Percentiles rank a stretch among this genome's conserved stretches.
These are phyloP conservation scores for Oryza punctata DNA, from an alignment of 176 grass and related monocot species.

Conservation along the genomic window DNA sequence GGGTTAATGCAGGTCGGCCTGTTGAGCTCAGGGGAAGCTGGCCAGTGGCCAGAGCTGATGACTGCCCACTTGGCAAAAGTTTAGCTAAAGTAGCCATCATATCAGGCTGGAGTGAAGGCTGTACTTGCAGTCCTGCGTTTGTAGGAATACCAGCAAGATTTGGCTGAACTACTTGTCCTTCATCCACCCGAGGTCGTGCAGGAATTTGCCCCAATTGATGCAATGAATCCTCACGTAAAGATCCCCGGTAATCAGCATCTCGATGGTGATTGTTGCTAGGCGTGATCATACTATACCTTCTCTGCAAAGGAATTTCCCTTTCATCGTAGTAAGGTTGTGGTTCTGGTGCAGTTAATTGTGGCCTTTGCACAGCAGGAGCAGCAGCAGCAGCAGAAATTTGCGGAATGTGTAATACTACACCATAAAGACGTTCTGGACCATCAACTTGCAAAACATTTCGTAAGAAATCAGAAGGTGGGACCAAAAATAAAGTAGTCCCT, in stretches of 20 bases:
- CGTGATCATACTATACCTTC: constrained; percentile 41
- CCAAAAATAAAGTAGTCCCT: constrained; percentile 79
- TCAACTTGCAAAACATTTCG: constrained; percentile 74
- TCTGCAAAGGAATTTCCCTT: constrained; percentile 44
- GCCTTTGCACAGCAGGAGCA: constrained; percentile 35
- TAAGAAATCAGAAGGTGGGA: constrained; percentile 87
- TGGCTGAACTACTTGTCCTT: constrained; percentile 41
- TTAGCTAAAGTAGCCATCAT: constrained; percentile 78
- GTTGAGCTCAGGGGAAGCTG: constrained; percentile 45
- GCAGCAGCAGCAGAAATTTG: constrained; percentile 55
- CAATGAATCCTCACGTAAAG: constrained; percentile 36
- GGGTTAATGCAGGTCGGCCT: constrained; percentile 10
- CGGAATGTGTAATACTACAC: constrained; percentile 76
- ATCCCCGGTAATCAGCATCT: constrained; percentile 44
- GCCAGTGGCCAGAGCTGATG: constrained; percentile 40
- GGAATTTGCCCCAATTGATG: constrained; percentile 35
- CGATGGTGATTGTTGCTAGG: constrained; percentile 28
- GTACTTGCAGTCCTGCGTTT: constrained; percentile 46
- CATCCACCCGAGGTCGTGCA: constrained; percentile 40
- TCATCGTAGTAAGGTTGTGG: constrained; percentile 51
- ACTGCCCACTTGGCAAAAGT: constrained; percentile 62
- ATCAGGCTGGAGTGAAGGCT: constrained; percentile 70
- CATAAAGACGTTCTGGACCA: constrained; percentile 88
- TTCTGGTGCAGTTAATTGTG: constrained; percentile 42
- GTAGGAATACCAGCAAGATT: constrained; percentile 30